Conservation (phyloP, 805 yeast species). For the Saccharomycopsis sp. region DNA sequence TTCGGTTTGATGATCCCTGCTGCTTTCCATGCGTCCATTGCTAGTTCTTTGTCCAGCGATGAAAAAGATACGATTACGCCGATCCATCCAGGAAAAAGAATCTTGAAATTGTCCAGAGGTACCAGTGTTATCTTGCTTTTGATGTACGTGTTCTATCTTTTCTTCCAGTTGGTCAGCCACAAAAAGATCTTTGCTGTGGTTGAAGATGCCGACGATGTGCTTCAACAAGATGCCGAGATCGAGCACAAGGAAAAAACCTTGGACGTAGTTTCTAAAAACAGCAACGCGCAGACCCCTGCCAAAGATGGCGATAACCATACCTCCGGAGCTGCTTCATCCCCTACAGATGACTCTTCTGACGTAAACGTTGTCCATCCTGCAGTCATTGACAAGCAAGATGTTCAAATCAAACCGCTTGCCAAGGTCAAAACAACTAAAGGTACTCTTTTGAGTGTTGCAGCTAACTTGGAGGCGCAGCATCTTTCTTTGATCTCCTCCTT, state of each 20-base stretch:
- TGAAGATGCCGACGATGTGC: slow-evolving; percentile 25
- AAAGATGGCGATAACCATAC: neutral
- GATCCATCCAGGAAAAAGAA: slow-evolving; percentile 31
- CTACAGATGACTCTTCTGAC: slow-evolving; percentile 30
- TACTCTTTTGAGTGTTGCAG: slow-evolving; percentile 15
- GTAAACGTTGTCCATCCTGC: slow-evolving; percentile 18
- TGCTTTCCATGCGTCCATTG: slow-evolving; percentile 82
- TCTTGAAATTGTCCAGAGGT: slow-evolving; percentile 76
- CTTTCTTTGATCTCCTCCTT: slow-evolving; percentile 45
- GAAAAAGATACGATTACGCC: slow-evolving; percentile 24
- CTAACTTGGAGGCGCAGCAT: slow-evolving; percentile 23
- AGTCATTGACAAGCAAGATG: slow-evolving; percentile 22
- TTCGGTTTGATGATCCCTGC: slow-evolving; percentile 90
- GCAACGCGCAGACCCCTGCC: neutral
- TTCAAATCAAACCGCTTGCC: neutral
- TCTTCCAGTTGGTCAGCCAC: slow-evolving; percentile 88
- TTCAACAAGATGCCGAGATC: slow-evolving; percentile 23
- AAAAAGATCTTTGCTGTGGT: slow-evolving; percentile 60
- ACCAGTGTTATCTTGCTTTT: slow-evolving; percentile 71
- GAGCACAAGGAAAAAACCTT: slow-evolving; percentile 6
- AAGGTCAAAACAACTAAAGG: slow-evolving; percentile 9
- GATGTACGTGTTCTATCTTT: slow-evolving; percentile 71
- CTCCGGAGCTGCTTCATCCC: neutral
- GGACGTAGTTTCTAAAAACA: slow-evolving; percentile 2
- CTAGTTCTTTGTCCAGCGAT: slow-evolving; percentile 34